phyloP scores from a whole-genome alignment of 441 rosid species.

The Bruguiera hainesii region DNA sequence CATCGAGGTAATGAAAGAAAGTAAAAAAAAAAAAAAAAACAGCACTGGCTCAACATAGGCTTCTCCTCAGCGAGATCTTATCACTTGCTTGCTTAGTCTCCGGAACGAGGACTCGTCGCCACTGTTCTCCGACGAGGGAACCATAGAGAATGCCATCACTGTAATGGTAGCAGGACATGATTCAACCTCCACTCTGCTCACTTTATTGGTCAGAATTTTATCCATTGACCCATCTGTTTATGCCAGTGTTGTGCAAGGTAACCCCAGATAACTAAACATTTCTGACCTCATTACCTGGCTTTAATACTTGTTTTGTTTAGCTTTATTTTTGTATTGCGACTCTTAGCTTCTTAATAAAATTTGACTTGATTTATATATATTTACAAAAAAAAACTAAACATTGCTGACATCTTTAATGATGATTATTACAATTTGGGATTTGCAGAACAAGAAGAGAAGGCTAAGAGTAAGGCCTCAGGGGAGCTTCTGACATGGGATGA shows the following conservation, averaged over 20 bases:
- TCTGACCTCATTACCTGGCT: too few species aligned
- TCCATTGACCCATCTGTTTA: conserved; percentile 26
- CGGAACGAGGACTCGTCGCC: background rate
- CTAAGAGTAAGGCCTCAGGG: conserved; percentile 23
- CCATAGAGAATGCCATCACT: conserved; percentile 30
- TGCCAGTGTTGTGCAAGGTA: conserved; percentile 39
- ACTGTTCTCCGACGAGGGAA: conserved; percentile 26
- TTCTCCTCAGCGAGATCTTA: conserved; percentile 30
- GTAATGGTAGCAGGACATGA: conserved; percentile 44
- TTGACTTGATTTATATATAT: too few species aligned
- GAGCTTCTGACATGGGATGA: conserved; percentile 41
- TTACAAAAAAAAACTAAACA: too few species aligned
- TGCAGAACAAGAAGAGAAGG: conserved; percentile 42
- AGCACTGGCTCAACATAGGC: conserved; percentile 28
- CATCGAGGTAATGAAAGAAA: conserved; percentile 22
- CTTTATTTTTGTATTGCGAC: too few species aligned
- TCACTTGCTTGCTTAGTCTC: conserved; percentile 31
- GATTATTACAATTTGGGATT: too few species aligned
- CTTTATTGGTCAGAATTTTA: conserved; percentile 36
- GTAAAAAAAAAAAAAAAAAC: conserved; percentile 15
- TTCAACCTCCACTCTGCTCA: conserved; percentile 31
- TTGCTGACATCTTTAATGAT: too few species aligned
- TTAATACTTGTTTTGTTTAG: too few species aligned
- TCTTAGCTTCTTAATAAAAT: too few species aligned
- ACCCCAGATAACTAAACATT: background rate